Base-by-base conservation (phyloP, 441 rosid species). In the Eruca vesicaria region DNA sequence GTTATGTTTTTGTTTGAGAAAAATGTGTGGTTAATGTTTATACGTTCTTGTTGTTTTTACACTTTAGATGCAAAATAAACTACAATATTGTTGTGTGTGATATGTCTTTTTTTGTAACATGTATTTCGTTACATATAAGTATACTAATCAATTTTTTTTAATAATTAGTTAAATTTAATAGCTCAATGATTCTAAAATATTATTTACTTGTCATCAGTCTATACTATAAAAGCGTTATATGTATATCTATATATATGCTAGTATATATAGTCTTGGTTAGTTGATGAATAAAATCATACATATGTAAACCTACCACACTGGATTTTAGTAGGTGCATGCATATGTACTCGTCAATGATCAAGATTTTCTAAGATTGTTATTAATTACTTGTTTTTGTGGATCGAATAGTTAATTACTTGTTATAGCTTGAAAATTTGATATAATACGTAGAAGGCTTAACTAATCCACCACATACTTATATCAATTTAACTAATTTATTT, bases 271-370 rank as follows among this genome's bases (percentile, higher is more conserved):
- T 33, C 19, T 63, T 70, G 67, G 43, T 58, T 64, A 32, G 72
- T 71, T 58, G 72, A 58, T 9, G 57, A 65, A 66, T 66, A 6
- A 26, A 70, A 36, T 16, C 38, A 60, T 58, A 35, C 6, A 59
- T 10, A 52, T 38, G 21, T 59, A 59, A 66, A 72, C 73, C 73
- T 72, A 28, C 77, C 62, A 72, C 65, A 38, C 31, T 72, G 77
- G 64, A 66, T n/a, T 77, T 77, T 77, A 60, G 73, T 78, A 50
- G 73, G 21, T 71, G 72, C 77, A 66, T 64, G 68, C 63, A 78
- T 73, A 56, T 74, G 33, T 62, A 72, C 72, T 53, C 53, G 21
- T 43, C 77, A 53, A 62, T 62, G 66, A 72, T 65, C 52, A 63
- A 41, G 18, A 63, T 63, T 55, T 41, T 16, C 32, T n/a, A 48